phyloP scores from a whole-genome alignment of 2,329 filamentous ascomycete genomes.

The Xylaria digitata region DNA sequence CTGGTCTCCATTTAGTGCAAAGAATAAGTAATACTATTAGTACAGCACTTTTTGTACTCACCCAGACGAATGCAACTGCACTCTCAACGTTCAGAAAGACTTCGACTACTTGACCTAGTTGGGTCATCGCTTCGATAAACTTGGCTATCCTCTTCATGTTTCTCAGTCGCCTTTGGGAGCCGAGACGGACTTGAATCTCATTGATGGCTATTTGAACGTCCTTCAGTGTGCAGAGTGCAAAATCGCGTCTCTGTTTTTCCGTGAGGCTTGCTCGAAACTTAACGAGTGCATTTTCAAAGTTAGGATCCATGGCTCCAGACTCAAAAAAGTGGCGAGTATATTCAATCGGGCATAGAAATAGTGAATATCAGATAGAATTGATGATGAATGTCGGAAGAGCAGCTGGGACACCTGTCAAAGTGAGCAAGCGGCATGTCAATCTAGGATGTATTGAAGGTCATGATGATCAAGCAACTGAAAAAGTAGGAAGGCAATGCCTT shows the following conservation, averaged over 20 bases:
- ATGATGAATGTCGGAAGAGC: too few relatives aligned
- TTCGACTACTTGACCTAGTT: slow-evolving; percentile 40
- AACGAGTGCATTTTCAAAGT: background rate
- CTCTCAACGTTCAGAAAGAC: slow-evolving; percentile 41
- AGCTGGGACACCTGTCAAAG: too few relatives aligned
- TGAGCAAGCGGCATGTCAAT: too few relatives aligned
- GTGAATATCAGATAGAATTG: too few relatives aligned
- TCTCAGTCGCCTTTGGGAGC: slow-evolving; percentile 36
- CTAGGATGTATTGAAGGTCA: too few relatives aligned
- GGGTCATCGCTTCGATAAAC: slow-evolving; percentile 42
- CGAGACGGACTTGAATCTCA: slow-evolving; percentile 17
- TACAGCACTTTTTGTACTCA: slow-evolving; percentile 5
- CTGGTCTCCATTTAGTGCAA: slow-evolving; percentile 10
- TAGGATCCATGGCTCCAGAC: too few relatives aligned
- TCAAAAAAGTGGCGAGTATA: too few relatives aligned
- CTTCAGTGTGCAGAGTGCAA: background rate
- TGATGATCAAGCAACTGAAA: too few relatives aligned
- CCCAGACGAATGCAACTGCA: slow-evolving; percentile 43
- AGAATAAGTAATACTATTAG: too few relatives aligned
- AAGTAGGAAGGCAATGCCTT: too few relatives aligned
- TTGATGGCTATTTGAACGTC: background rate
- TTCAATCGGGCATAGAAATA: too few relatives aligned
- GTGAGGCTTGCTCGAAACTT: slow-evolving; percentile 29
- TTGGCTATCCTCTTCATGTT: slow-evolving; percentile 37
- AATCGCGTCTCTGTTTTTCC: slow-evolving; percentile 10